Conservation (phyloP, 148 eudicot genomes). For the Silene uniflora region DNA sequence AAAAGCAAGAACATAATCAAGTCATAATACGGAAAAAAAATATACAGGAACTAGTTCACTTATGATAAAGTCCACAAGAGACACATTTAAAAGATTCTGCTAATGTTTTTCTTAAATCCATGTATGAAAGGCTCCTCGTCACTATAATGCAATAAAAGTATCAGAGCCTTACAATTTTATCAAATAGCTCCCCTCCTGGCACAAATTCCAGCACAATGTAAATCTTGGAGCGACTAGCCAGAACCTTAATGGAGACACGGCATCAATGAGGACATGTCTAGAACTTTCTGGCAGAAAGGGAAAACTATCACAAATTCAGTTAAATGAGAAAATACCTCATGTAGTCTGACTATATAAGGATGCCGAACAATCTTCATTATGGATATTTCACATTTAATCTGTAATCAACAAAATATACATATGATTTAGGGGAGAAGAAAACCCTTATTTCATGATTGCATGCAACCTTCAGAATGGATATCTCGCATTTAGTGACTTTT, state of each 20-base stretch:
- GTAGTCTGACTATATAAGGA: slow-evolving; percentile 79
- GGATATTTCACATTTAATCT: slow-evolving; percentile 95
- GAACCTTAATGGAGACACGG: slow-evolving; percentile 49
- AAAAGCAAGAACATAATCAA: slow-evolving; percentile 15
- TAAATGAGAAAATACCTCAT: slow-evolving; percentile 51
- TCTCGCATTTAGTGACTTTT: not conserved
- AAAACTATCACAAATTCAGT: not conserved
- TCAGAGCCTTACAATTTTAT: slow-evolving; percentile 73
- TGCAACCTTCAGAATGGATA: not conserved
- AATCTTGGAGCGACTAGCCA: slow-evolving; percentile 78
- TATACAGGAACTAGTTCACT: not conserved
- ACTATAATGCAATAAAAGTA: slow-evolving; percentile 1
- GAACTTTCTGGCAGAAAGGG: not conserved
- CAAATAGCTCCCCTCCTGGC: slow-evolving; percentile 93
- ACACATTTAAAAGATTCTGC: not conserved
- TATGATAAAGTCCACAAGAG: not conserved
- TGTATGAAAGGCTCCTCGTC: not conserved
- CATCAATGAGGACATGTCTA: slow-evolving; percentile 5
- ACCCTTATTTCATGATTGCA: not conserved
- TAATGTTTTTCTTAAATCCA: slow-evolving; percentile 5
- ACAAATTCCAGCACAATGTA: slow-evolving; percentile 90
- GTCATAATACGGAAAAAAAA: slow-evolving; percentile 8
- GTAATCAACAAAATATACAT: slow-evolving; percentile 29
- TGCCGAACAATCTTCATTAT: slow-evolving; percentile 97
- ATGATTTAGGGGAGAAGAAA: not conserved